Evolutionary conservation across 169 alveolate genomes (phyloP), one percentile per base, ranked within the genome.

Genomic region (Plasmodium cynomolgi): DNA sequence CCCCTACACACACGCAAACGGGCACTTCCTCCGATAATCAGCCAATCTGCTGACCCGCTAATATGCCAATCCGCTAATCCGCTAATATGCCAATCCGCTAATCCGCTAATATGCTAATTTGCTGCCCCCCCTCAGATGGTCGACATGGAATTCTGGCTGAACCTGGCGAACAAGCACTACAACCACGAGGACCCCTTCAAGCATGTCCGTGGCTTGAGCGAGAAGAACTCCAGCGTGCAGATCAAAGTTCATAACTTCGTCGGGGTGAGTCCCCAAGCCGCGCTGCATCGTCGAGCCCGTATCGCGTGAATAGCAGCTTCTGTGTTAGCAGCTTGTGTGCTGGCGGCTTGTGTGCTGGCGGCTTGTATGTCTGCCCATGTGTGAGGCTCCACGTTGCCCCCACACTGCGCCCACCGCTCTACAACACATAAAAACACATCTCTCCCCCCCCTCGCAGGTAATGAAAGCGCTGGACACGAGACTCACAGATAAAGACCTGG

Each of bases 391-490:
- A 13, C 58, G 5, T 11, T 47, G 3, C 75, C 15, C 15, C 3
- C 75, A 62, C 15, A 1, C 37, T n/a, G 0, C 34, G 13, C 5
- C 17, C 75, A 62, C 75, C 29, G n/a, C 11, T 20, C 37, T 62
- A 62, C 75, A 26, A 20, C 15, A 62, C 11, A 20, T 26, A 6
- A 31, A 31, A 15, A 6, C 37, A 13, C 62, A 11, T 20, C 11
- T n/a, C n/a, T n/a, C 13, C n/a, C n/a, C 31, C 29, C 54, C 2
- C 34, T 31, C 31, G 23, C 1, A 85, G 93, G 68, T 85, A 31
- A 85, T 85, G 93, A 85, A 74, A 15, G 93, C 93, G 7, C 68
- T 85, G 34, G 93, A 85, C 39, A 85, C 93, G 17, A 85, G 85
- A 74, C 44, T 85, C 68, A 73, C 93, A 17, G 93, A 85, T 17